Percentiles rank a stretch among this genome's conserved stretches.
These are phyloP conservation scores for Aspergillus ochraceoroseus DNA, from an alignment of 2,329 filamentous ascomycete species.

Conservation along the genomic window DNA sequence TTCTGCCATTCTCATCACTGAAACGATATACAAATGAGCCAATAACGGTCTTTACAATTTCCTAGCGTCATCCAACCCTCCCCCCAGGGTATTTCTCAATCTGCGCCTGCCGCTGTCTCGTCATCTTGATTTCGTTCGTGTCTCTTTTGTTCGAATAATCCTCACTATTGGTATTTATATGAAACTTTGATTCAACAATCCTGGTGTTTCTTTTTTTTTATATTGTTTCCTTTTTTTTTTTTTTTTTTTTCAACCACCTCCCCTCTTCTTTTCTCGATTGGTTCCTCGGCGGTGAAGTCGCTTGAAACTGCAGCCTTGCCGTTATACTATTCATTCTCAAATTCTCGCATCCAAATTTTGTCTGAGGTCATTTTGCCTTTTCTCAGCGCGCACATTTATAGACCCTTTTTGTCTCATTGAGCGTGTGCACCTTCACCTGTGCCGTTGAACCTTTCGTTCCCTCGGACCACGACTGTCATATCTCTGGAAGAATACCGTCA, in stretches of 20 bases:
- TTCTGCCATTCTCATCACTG: constrained; percentile 19
- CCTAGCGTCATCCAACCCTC: constrained; percentile 30
- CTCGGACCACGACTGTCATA: constrained; percentile 9
- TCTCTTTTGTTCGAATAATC: constrained; percentile 26
- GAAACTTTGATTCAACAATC: constrained; percentile 24
- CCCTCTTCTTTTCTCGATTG: constrained; percentile 20
- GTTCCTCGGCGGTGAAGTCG: constrained; percentile 22
- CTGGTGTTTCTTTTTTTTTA: constrained; percentile 19
- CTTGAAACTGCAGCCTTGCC: constrained; percentile 22
- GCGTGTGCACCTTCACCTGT: constrained; percentile 2
- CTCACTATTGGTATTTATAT: constrained; percentile 28
- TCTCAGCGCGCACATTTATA: constrained; percentile 10
- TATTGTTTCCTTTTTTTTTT: constrained; percentile 14
- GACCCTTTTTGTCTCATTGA: constrained; percentile 12
- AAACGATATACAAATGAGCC: constrained; percentile 40
- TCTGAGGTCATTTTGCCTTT: constrained; percentile 9
- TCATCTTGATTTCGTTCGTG: constrained; percentile 22
- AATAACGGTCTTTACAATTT: constrained; percentile 40
- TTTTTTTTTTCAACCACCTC: constrained; percentile 21
- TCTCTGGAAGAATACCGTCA: constrained; percentile 18
- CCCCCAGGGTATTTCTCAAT: constrained; percentile 23
- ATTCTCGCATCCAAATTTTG: constrained; percentile 18
- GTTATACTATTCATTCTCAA: constrained; percentile 14
- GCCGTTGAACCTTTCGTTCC: constrained; percentile 8
- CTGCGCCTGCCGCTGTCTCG: constrained; percentile 26